Evolutionary conservation across 352 stramenopile genomes (phyloP).

Genomic region (Phytophthora tubulina): DNA sequence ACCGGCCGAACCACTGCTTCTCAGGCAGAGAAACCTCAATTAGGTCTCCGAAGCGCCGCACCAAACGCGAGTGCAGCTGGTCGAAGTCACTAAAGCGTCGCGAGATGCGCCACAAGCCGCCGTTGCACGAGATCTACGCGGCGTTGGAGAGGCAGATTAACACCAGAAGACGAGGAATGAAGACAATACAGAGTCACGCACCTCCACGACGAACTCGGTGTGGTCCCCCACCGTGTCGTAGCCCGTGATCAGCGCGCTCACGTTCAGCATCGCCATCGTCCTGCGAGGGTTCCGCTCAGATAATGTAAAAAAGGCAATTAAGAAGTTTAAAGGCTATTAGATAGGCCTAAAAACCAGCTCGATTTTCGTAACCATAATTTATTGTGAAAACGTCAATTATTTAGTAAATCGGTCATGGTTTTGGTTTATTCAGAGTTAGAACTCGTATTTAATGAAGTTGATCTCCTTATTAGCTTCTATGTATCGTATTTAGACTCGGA

Average conservation of each 20-base stretch:
- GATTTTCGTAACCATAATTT: too few species aligned
- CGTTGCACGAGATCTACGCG: slow-evolving; percentile 82
- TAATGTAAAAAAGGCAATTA: too few species aligned
- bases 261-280: slow-evolving; percentile 73
- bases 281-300: too few species aligned
- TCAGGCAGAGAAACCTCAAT: slow-evolving; percentile 77
- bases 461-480: too few species aligned
- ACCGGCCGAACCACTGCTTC: slow-evolving; percentile 91
- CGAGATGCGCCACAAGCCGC: slow-evolving; percentile 84
- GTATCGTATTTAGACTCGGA: too few species aligned
- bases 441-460: too few species aligned
- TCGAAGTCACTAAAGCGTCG: slow-evolving; percentile 91
- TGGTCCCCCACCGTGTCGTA: slow-evolving; percentile 88
- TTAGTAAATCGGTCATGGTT: too few species aligned
- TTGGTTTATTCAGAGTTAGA: too few species aligned
- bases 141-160: slow-evolving; percentile 9
- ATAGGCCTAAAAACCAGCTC: too few species aligned
- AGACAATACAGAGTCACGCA: slow-evolving; percentile 8
- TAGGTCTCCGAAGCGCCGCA: slow-evolving; percentile 76
- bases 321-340: too few species aligned
- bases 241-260: slow-evolving; percentile 83
- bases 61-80: slow-evolving; percentile 82
- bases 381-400: too few species aligned
- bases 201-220: slow-evolving; percentile 89
- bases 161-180: not conserved